Percentiles rank a stretch among this genome's conserved stretches.
These are phyloP conservation scores for Neurospora discreta DNA, from an alignment of 495 filamentous ascomycete species.

Conservation along the genomic window DNA sequence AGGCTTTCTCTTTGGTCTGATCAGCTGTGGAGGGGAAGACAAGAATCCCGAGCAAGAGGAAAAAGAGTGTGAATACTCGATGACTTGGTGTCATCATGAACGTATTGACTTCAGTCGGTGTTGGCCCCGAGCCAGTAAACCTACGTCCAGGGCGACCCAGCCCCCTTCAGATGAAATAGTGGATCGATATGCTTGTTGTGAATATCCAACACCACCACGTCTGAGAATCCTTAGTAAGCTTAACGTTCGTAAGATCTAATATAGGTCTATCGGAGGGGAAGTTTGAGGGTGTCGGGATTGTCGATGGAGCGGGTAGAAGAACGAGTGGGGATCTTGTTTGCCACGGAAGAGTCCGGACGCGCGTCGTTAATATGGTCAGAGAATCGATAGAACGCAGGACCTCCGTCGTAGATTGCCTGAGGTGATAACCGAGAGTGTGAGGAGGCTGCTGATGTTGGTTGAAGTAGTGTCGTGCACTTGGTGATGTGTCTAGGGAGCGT, in stretches of 20 bases:
- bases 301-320: background rate
- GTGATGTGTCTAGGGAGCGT: background rate
- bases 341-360: background rate
- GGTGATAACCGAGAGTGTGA: background rate
- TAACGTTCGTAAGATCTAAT: background rate
- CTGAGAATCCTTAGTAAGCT: background rate
- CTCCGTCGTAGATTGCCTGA: background rate
- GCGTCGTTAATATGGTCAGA: background rate
- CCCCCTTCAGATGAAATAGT: background rate
- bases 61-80: background rate
- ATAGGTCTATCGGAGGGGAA: background rate
- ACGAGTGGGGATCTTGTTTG: background rate
- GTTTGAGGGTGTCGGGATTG: background rate
- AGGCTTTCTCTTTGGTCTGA: slow-evolving; percentile 11
- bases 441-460: background rate
- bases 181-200: background rate
- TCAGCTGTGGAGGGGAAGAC: background rate
- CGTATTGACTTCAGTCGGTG: background rate
- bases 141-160: background rate
- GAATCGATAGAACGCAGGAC: background rate
- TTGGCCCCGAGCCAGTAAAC: background rate
- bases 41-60: slow-evolving; percentile 2
- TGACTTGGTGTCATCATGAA: slow-evolving; percentile 1
- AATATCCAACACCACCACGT: background rate
- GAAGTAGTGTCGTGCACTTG: background rate